phyloP scores from a whole-genome alignment of 371 early-diverging fungal genomes.

The Mucor velutinosus region DNA sequence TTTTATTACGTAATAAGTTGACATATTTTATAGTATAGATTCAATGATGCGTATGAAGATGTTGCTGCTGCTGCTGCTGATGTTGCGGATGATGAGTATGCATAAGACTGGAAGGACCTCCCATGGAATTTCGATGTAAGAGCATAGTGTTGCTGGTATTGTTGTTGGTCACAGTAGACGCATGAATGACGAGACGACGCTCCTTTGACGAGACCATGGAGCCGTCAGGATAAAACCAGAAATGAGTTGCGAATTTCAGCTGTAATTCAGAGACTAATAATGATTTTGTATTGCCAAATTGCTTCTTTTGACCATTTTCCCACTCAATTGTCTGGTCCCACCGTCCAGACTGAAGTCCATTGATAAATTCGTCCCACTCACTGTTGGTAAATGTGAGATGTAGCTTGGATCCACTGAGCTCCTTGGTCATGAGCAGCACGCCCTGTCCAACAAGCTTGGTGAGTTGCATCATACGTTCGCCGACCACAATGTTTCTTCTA shows the following conservation, averaged over 20 bases:
- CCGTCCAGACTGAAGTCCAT: conserved; percentile 32
- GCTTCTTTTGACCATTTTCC: conserved; percentile 16
- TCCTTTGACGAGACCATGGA: conserved; percentile 25
- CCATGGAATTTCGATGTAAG: conserved; percentile 8
- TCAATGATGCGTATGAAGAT: conserved; percentile 2
- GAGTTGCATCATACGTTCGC: conserved; percentile 52
- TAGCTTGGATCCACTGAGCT: conserved; percentile 50
- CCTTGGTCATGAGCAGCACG: conserved; percentile 50
- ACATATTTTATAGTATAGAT: background rate
- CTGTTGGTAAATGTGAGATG: conserved; percentile 55
- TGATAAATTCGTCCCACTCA: conserved; percentile 55
- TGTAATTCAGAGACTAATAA: conserved; percentile 36
- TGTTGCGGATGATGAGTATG: background rate
- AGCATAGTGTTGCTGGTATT: background rate
- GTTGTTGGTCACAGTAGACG: conserved; percentile 8
- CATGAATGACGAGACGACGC: conserved; percentile 16
- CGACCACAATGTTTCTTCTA: conserved; percentile 52
- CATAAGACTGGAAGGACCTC: conserved; percentile 2
- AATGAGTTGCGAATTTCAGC: conserved; percentile 33
- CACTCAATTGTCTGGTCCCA: conserved; percentile 44
- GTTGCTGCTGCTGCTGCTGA: background rate
- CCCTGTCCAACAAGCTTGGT: conserved; percentile 49
- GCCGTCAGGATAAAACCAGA: conserved; percentile 43
- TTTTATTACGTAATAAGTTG: background rate
- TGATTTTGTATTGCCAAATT: conserved; percentile 7